phyloP scores from a whole-genome alignment of 2,329 filamentous ascomycete genomes.

The Lizonia empirigonia region DNA sequence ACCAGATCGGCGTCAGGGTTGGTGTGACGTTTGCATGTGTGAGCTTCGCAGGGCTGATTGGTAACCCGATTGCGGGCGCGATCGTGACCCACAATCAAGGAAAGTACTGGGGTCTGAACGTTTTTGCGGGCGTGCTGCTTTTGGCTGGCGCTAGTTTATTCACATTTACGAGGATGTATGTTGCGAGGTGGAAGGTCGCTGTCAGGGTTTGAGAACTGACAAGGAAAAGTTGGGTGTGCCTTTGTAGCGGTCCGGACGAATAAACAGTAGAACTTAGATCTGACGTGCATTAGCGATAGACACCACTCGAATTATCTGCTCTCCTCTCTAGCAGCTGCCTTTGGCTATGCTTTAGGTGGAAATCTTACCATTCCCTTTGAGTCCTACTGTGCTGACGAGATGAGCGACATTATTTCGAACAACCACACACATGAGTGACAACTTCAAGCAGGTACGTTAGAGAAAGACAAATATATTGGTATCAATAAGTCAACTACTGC shows the following conservation, averaged over 20 bases:
- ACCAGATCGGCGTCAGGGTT: slow-evolving; percentile 62
- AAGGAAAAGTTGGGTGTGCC: neutral
- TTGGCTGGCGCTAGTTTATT: slow-evolving; percentile 49
- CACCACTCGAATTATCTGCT: neutral
- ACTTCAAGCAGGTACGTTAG: neutral
- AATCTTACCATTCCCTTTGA: no score
- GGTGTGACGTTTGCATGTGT: slow-evolving; percentile 57
- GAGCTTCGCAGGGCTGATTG: slow-evolving; percentile 55
- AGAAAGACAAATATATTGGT: neutral
- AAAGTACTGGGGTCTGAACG: slow-evolving; percentile 63
- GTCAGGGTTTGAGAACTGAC: slow-evolving; percentile 10
- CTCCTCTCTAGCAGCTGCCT: neutral
- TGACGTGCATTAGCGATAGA: neutral
- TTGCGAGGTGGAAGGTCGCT: slow-evolving; percentile 35
- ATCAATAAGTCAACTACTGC: neutral
- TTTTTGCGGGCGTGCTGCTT: slow-evolving; percentile 67
- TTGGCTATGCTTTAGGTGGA: neutral
- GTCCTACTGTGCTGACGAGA: no score
- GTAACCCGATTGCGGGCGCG: slow-evolving; percentile 55
- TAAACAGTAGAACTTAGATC: neutral
- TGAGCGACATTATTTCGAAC: neutral
- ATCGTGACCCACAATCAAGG: slow-evolving; percentile 59
- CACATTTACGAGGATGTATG: slow-evolving; percentile 32
- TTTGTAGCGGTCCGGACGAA: neutral
- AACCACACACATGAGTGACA: neutral